These are phyloP conservation scores for Aspergillus avenaceus DNA, from an alignment of 495 filamentous ascomycete genomes.

Conservation along the genomic window DNA sequence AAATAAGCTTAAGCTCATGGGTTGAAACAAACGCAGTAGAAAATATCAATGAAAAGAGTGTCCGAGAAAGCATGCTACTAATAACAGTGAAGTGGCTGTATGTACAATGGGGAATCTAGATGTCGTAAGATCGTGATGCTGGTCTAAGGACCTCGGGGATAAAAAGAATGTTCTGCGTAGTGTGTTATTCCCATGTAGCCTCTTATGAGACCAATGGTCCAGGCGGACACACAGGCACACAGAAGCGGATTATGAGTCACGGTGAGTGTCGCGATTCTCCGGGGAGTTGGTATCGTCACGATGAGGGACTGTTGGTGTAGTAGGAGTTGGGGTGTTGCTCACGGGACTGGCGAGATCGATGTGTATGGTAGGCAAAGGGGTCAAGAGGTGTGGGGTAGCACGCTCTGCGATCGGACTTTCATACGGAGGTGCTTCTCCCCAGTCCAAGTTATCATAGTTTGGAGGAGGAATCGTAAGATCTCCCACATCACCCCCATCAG, in stretches of 20 bases:
- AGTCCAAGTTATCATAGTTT: slow-evolving; percentile 44
- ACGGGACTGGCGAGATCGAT: slow-evolving; percentile 36
- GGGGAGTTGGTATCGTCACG: not conserved
- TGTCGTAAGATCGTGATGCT: not conserved
- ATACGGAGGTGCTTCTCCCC: slow-evolving; percentile 48
- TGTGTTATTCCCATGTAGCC: too few species aligned
- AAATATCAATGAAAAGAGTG: slow-evolving; percentile 4
- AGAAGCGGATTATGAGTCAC: not conserved
- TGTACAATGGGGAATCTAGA: not conserved
- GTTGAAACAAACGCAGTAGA: not conserved
- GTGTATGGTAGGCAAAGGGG: slow-evolving; percentile 36
- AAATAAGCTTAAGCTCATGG: slow-evolving; percentile 3
- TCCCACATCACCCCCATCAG: slow-evolving; percentile 36
- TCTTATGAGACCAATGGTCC: too few species aligned
- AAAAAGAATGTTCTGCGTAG: too few species aligned
- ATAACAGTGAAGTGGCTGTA: not conserved
- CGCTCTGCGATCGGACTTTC: slow-evolving; percentile 27
- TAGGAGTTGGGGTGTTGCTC: slow-evolving; percentile 26
- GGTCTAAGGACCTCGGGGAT: not conserved
- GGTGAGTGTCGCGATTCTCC: not conserved
- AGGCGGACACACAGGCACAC: too few species aligned
- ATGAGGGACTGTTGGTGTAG: slow-evolving; percentile 20
- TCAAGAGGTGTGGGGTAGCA: slow-evolving; percentile 16
- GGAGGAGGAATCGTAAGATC: slow-evolving; percentile 36
- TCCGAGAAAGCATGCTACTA: not conserved